Evolutionary conservation across 2,329 filamentous ascomycete genomes (phyloP).

Genomic region (Trichothecium sympodiale): DNA sequence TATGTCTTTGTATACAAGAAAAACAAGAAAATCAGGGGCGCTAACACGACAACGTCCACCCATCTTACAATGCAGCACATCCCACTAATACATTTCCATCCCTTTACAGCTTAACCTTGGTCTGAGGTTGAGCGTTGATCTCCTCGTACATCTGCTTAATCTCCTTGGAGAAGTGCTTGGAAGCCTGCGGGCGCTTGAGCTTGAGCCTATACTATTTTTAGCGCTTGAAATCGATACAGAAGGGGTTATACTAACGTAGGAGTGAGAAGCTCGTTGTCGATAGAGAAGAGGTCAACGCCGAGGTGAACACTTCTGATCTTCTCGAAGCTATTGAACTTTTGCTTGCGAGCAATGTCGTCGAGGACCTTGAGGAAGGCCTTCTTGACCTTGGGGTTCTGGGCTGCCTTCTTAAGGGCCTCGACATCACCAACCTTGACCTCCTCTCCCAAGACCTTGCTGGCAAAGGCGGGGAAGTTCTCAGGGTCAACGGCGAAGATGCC

Average conservation of each 20-base stretch:
- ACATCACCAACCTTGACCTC: conserved; percentile 53
- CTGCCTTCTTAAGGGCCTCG: conserved; percentile 54
- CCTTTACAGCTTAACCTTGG: conserved; percentile 34
- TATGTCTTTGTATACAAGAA: no score
- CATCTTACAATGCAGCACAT: no score
- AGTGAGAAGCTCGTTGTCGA: conserved; percentile 84
- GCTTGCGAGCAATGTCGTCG: conserved; percentile 64
- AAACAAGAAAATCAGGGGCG: no score
- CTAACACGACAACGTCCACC: no score
- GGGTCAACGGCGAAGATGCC: conserved; percentile 83
- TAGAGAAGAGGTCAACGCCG: conserved; percentile 78
- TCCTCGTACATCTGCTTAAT: conserved; percentile 48
- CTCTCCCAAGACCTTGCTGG: conserved; percentile 63
- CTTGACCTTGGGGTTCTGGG: conserved; percentile 58
- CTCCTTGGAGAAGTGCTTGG: conserved; percentile 38
- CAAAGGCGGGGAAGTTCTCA: conserved; percentile 69
- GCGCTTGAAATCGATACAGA: conserved; percentile 1
- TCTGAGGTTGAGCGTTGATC: conserved; percentile 26
- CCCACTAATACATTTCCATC: background rate
- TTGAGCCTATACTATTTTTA: conserved; percentile 35
- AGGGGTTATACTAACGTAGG: conserved; percentile 58
- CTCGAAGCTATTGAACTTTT: conserved; percentile 90
- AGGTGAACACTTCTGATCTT: conserved; percentile 63
- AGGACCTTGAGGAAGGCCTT: conserved; percentile 69
- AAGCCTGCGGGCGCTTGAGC: conserved; percentile 46